Percentiles rank a stretch among this genome's conserved stretches.
Evolutionary conservation across 140 eudicot genomes (phyloP).

Genomic region (Oenanthe javanica): DNA sequence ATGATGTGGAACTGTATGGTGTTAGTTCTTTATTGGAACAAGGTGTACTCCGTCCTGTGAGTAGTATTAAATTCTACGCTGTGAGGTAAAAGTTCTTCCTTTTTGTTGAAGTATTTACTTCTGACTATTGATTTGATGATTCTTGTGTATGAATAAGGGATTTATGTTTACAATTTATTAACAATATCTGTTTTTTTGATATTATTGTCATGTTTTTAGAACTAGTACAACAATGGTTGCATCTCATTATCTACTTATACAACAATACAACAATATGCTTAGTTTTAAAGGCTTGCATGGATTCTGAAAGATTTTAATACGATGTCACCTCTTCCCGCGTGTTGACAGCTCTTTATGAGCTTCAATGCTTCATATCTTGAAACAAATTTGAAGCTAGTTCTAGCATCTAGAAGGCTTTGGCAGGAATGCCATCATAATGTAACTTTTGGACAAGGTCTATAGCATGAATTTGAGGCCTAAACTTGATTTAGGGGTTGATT

Average conservation of each 20-base stretch:
- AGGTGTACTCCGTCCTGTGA: neutral
- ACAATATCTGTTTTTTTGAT: neutral
- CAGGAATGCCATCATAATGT: neutral
- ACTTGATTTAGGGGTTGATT: too few relatives aligned
- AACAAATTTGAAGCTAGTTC: too few relatives aligned
- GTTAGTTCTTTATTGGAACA: neutral
- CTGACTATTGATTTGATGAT: neutral
- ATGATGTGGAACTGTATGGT: neutral
- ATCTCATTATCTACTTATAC: neutral
- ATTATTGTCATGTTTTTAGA: neutral
- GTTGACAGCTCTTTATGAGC: neutral
- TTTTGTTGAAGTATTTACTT: neutral
- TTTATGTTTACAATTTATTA: neutral
- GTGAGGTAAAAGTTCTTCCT: neutral
- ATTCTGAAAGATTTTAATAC: neutral
- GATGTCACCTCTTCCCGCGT: neutral
- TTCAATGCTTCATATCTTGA: neutral
- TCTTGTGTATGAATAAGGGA: neutral
- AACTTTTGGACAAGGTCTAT: neutral
- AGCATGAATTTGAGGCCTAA: neutral
- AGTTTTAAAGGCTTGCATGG: neutral
- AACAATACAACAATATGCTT: neutral
- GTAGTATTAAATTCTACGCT: neutral
- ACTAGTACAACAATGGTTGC: neutral
- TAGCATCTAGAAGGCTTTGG: neutral